Conservation (phyloP, 2,329 filamentous ascomycete genomes). For the Alternaria triticimaculans region DNA sequence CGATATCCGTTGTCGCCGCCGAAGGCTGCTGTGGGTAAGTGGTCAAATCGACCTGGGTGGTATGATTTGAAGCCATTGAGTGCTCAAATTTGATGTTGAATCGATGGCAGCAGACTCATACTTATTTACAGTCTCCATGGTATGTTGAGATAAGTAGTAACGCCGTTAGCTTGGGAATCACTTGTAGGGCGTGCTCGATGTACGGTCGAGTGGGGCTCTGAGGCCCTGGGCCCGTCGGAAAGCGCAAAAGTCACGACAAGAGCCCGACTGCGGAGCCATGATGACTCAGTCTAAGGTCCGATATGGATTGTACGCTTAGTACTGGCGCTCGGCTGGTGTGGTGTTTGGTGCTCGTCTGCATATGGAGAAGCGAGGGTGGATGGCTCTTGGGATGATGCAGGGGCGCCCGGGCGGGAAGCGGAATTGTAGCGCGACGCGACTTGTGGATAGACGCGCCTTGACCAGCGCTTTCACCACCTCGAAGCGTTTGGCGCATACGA, state of each 20-base stretch:
- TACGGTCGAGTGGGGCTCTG: background rate
- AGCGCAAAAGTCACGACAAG: background rate
- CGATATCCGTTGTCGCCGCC: slow-evolving; percentile 17
- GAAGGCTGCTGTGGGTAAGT: slow-evolving; percentile 18
- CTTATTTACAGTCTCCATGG: background rate
- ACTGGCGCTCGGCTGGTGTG: background rate
- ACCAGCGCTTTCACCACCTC: slow-evolving; percentile 7
- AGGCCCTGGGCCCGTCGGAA: slow-evolving; percentile 6
- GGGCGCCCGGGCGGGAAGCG: slow-evolving; percentile 9
- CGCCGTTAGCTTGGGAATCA: slow-evolving; percentile 10
- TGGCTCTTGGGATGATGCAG: slow-evolving; percentile 15
- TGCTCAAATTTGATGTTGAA: background rate
- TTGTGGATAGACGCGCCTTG: slow-evolving; percentile 18
- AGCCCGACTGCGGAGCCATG: background rate
- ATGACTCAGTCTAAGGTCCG: background rate
- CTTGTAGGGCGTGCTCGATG: slow-evolving; percentile 28
- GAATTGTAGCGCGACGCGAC: slow-evolving; percentile 29
- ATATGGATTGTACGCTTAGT: background rate
- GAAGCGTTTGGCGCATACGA: slow-evolving; percentile 9
- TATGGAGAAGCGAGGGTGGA: slow-evolving; percentile 5
- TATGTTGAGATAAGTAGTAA: background rate
- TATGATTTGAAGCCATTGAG: slow-evolving; percentile 25
- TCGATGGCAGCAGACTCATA: background rate
- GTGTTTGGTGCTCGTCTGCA: background rate
- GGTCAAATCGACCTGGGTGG: slow-evolving; percentile 20